These are phyloP conservation scores for Phlyctochytrium planicorne DNA, from an alignment of 192 early-diverging fungal genomes.

Conservation along the genomic window DNA sequence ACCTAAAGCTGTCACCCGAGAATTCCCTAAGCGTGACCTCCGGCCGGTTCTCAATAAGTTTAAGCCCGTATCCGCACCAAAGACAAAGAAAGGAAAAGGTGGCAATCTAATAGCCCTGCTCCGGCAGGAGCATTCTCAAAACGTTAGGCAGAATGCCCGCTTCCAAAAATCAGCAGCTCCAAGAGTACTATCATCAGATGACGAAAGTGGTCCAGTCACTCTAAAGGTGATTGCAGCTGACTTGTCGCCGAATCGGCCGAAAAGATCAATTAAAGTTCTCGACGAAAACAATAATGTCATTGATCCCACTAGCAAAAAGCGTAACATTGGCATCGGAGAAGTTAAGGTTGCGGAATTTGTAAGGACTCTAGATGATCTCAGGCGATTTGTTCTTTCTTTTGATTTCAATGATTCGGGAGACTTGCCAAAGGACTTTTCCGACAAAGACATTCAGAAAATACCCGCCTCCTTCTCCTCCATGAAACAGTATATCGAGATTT, in stretches of 20 bases:
- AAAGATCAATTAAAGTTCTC: slow-evolving; percentile 14
- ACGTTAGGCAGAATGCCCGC: too few species aligned
- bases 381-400: slow-evolving; percentile 30
- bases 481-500: slow-evolving; percentile 58
- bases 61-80: too few species aligned
- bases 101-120: too few species aligned
- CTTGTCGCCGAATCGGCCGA: slow-evolving; percentile 1
- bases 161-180: too few species aligned
- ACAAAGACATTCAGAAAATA: slow-evolving; percentile 47
- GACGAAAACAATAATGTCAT: slow-evolving; percentile 14
- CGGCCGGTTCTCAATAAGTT: too few species aligned
- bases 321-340: neutral
- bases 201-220: too few species aligned
- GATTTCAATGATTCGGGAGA: slow-evolving; percentile 27
- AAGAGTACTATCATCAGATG: slow-evolving; percentile 1
- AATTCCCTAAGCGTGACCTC: too few species aligned
- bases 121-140: too few species aligned
- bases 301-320: neutral
- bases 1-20: too few species aligned
- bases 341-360: slow-evolving; percentile 3
- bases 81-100: too few species aligned
- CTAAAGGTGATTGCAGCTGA: too few species aligned
- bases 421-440: slow-evolving; percentile 32
- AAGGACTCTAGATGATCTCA: neutral
- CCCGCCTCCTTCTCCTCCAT: slow-evolving; percentile 58